Evolutionary conservation across 2,329 filamentous ascomycete species (phyloP).

Genomic region (Rhinocladiella mackenziei): DNA sequence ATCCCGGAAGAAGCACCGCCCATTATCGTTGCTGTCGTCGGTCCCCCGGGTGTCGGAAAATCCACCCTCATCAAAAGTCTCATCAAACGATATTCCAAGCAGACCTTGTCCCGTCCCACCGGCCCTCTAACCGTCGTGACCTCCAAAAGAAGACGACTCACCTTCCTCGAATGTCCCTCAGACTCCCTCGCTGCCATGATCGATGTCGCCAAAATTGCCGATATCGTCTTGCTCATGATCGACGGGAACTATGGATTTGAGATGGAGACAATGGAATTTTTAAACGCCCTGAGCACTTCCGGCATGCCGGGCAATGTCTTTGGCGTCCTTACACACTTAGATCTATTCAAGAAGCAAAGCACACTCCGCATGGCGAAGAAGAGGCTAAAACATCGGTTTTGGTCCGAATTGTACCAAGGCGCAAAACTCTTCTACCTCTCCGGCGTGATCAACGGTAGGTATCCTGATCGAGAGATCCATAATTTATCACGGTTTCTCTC

Average conservation of each 20-base stretch:
- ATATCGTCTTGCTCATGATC: slow-evolving; percentile 96
- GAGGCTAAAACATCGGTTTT: slow-evolving; percentile 88
- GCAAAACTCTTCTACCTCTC: slow-evolving; percentile 96
- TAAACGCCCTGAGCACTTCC: slow-evolving; percentile 87
- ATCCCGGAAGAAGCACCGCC: slow-evolving; percentile 93
- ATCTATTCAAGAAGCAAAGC: slow-evolving; percentile 91
- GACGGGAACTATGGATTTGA: slow-evolving; percentile 98
- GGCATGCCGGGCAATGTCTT: slow-evolving; percentile 99
- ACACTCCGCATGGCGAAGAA: slow-evolving; percentile 93
- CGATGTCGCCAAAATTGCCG: slow-evolving; percentile 92
- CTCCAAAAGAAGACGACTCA: slow-evolving; percentile 89
- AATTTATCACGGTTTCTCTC: slow-evolving; percentile 93
- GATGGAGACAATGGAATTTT: slow-evolving; percentile 99
- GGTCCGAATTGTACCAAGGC: slow-evolving; percentile 95
- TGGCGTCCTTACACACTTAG: slow-evolving; percentile 91
- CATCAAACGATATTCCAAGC: slow-evolving; percentile 90
- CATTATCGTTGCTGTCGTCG: slow-evolving; percentile 87
- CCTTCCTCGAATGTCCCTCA: slow-evolving; percentile 93
- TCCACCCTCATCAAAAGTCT: slow-evolving; percentile 93
- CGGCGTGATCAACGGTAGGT: slow-evolving; percentile 92
- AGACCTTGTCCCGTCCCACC: slow-evolving; percentile 81
- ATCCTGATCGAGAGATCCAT: slow-evolving; percentile 93
- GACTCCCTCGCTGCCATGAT: slow-evolving; percentile 94
- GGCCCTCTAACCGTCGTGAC: slow-evolving; percentile 95
- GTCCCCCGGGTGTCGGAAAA: slow-evolving; percentile 91